Base-by-base conservation (phyloP, 1,284 basidiomycete genomes). In the Phenoliferia sp. region DNA sequence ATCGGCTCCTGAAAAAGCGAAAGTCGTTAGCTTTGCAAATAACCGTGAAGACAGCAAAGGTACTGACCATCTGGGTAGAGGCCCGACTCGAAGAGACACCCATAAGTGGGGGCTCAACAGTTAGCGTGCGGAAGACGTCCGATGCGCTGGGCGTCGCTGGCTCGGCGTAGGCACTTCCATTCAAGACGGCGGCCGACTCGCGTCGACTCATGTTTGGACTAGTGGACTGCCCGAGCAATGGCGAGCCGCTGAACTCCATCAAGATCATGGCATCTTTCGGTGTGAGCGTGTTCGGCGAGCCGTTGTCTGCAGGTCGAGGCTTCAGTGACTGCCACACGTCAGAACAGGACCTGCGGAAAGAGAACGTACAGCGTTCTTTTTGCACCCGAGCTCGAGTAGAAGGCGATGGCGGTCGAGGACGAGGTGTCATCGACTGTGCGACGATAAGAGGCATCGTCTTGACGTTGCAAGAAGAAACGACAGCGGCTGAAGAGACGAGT, bases 391-490 rank as follows among this genome's bases (percentile, higher is more conserved):
- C 92, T 19, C 94, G 88, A 12, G 89, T 87, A 0, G 86, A 85
- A 0, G 96, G 96, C 1, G 92, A 95, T 0, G 95, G 96, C 1
- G 96, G 95, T 16, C 95, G 85, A 16, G 95, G 95, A 0, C 91
- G 89, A 0, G 93, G 93, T 76, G 92, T 93, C 90, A 98, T 92
- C 10, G 94, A 87, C 81, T 98, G 94, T 0, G 95, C 95, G 58
- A 97, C 91, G 52, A 89, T 86, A 50, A 99, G 85, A 2, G 94
- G 92, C 44, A 99, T 98, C 2, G 94, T 99, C 3, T 94, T 91
- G 67, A 98, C 94, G 78, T 97, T 97, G 82, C 92, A 94, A 2
- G 93, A 96, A 7, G 94, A 97, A 31, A 97, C 88, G 64, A 99
- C 94, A 31, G 94, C 91, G 75, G 88, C 93, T 92, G 75, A 26